A percentile compares a stretch with the other conserved stretches of the same genome.
These are phyloP conservation scores for Malus asiatica DNA, from an alignment of 306 rosid species.

Conservation along the genomic window DNA sequence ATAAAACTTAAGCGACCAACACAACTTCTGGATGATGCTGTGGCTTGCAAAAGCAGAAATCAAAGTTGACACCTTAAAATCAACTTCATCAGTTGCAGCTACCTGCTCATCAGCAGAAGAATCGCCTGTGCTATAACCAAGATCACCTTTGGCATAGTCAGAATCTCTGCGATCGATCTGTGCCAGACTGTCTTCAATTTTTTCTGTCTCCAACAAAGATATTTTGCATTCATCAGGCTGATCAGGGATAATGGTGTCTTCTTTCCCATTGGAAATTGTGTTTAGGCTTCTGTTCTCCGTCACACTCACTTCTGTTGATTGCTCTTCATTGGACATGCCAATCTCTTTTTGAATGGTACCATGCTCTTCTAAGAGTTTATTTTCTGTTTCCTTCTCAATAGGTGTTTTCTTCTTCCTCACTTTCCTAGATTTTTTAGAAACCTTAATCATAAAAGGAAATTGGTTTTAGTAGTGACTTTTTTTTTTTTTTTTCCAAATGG, in stretches of 20 bases:
- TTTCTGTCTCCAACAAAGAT: constrained; percentile 20
- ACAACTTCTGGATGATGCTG: constrained; percentile 65
- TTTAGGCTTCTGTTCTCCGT: constrained; percentile 26
- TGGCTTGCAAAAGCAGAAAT: constrained; percentile 69
- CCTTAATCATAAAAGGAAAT: constrained; percentile 37
- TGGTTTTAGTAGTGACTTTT: not conserved
- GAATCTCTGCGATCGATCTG: constrained; percentile 28
- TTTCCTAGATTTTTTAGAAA: constrained; percentile 66
- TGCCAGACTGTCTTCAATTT: constrained; percentile 15
- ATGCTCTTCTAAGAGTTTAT: constrained; percentile 33
- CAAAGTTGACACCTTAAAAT: constrained; percentile 67
- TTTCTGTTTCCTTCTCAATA: constrained; percentile 34
- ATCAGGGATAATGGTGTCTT: constrained; percentile 12
- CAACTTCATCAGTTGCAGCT: constrained; percentile 65
- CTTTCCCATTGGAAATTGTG: constrained; percentile 30
- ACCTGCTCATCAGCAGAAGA: constrained; percentile 69
- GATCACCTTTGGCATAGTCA: constrained; percentile 38
- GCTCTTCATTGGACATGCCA: constrained; percentile 31
- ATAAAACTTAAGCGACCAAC: constrained; percentile 96
- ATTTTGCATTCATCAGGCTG: constrained; percentile 25
- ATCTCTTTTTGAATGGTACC: constrained; percentile 33
- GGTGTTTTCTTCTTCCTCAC: constrained; percentile 38
- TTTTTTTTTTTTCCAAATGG: too few species aligned
- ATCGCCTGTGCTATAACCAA: constrained; percentile 31
- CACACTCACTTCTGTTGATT: constrained; percentile 26